Percentiles rank a stretch among this genome's conserved stretches.
phyloP scores from a whole-genome alignment of 257 asterid species.

The Scutellaria galericulata region DNA sequence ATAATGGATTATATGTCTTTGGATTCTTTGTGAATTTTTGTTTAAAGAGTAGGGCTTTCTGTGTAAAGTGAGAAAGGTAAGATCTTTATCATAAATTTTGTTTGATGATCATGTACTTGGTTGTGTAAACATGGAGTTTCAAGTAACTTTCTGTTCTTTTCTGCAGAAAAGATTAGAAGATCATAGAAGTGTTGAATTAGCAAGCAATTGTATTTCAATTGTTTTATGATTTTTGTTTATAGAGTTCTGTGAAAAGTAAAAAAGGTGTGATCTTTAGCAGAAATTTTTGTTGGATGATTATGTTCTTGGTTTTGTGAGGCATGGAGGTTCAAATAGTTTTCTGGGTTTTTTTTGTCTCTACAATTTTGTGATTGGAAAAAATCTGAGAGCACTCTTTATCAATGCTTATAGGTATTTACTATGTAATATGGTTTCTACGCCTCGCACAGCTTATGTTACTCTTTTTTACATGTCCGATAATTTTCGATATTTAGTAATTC shows the following conservation, averaged over 20 bases:
- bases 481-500: conserved; percentile 4
- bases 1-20: not conserved
- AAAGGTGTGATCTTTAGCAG: conserved; percentile 10
- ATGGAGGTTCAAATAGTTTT: not conserved
- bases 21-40: not conserved
- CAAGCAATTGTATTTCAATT: not conserved
- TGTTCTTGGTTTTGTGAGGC: not conserved
- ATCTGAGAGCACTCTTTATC: conserved; percentile 3
- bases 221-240: not conserved
- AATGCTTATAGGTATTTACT: conserved; percentile 1
- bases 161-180: not conserved
- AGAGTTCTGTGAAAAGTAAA: not conserved
- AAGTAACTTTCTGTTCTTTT: not conserved
- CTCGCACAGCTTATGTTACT: too few species aligned
- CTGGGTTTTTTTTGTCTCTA: not conserved
- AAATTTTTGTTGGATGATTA: not conserved
- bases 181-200: not conserved
- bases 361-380: not conserved
- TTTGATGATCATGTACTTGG: conserved; percentile 13
- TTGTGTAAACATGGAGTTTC: conserved; percentile 3
- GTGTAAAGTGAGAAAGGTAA: not conserved
- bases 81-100: conserved; percentile 14
- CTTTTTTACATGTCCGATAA: too few species aligned
- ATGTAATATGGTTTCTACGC: too few species aligned
- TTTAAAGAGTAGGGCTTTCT: conserved; percentile 10